These are phyloP conservation scores for Kodamaea kaohsiungensis DNA, from an alignment of 805 yeast genomes.

Conservation along the genomic window DNA sequence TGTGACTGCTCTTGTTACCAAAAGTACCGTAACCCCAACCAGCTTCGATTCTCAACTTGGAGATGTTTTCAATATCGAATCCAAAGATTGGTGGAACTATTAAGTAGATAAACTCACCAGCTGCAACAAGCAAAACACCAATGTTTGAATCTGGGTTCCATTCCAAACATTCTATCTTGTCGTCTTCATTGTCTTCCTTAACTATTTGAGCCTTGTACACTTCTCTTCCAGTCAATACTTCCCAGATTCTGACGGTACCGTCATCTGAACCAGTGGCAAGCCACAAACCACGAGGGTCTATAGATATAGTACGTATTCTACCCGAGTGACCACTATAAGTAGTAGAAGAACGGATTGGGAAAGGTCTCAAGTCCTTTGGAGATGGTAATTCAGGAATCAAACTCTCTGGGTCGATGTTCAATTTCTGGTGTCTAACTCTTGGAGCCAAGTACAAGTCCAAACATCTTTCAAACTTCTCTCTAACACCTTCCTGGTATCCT, in stretches of 20 bases:
- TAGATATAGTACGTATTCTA: slow-evolving; percentile 75
- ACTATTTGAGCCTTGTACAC: slow-evolving; percentile 63
- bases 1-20: slow-evolving; percentile 52
- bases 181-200: slow-evolving; percentile 59
- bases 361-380: slow-evolving; percentile 94
- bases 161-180: slow-evolving; percentile 74
- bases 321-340: slow-evolving; percentile 81
- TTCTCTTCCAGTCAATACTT: slow-evolving; percentile 91
- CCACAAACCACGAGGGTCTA: slow-evolving; percentile 92
- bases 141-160: slow-evolving; percentile 83
- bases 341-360: slow-evolving; percentile 90
- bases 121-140: slow-evolving; percentile 83
- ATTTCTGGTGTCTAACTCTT: slow-evolving; percentile 85
- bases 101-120: slow-evolving; percentile 76
- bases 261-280: slow-evolving; percentile 98
- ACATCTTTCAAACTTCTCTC: slow-evolving; percentile 93
- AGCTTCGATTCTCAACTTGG: slow-evolving; percentile 75
- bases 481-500: slow-evolving; percentile 79
- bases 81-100: slow-evolving; percentile 92
- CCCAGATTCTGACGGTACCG: slow-evolving; percentile 96
- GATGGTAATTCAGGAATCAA: slow-evolving; percentile 95
- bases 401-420: slow-evolving; percentile 94
- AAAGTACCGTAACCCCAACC: slow-evolving; percentile 87
- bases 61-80: slow-evolving; percentile 77
- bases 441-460: slow-evolving; percentile 95